These are phyloP conservation scores for Eucalyptus grandis DNA, from an alignment of 345 rosid genomes.

Conservation along the genomic window DNA sequence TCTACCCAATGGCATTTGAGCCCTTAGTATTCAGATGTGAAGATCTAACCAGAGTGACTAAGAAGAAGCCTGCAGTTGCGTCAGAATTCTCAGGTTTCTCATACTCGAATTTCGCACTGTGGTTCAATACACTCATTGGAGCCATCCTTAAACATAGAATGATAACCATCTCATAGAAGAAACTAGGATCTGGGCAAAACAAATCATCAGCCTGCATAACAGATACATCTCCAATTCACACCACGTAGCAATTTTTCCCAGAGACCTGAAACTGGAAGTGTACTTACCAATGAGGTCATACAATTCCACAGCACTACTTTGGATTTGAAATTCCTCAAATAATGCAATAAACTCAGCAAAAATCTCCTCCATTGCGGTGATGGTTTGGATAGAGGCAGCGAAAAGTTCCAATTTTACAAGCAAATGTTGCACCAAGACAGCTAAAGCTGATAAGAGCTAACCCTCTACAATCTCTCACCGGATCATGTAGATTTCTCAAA, in stretches of 20 bases:
- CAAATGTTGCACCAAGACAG: not conserved
- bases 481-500: not conserved
- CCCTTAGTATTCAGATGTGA: not conserved
- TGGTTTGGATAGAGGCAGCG: not conserved
- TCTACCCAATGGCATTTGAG: not conserved
- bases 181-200: not conserved
- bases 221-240: not conserved
- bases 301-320: not conserved
- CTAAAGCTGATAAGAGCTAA: not conserved
- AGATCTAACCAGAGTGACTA: not conserved
- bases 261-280: not conserved
- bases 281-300: not conserved
- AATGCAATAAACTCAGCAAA: not conserved
- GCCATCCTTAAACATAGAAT: not conserved
- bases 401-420: not conserved
- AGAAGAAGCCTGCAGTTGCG: not conserved
- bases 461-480: not conserved
- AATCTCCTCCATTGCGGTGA: not conserved
- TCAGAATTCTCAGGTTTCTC: not conserved
- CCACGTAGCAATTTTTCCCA: not conserved
- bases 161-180: not conserved
- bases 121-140: not conserved
- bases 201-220: not conserved
- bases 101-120: not conserved
- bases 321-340: not conserved